A percentile compares a stretch with the other conserved stretches of the same genome.
Conservation (phyloP, 768 basidiomycete genomes). For the Pleurotus tuber-regium region DNA sequence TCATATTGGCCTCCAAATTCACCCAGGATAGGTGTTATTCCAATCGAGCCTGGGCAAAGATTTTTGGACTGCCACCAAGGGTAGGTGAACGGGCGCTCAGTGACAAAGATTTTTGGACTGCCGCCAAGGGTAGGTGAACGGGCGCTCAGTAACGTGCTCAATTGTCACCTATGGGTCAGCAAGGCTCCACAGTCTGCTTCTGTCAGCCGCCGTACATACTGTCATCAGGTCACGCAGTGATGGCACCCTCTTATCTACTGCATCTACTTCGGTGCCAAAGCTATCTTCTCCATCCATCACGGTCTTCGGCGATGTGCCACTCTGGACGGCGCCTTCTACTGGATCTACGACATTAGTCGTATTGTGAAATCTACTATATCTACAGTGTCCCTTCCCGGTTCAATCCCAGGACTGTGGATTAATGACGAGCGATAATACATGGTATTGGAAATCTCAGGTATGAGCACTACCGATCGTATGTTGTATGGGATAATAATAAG, state of each 20-base stretch:
- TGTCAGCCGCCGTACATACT: conserved; percentile 27
- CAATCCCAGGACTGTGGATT: not conserved
- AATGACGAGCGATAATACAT: not conserved
- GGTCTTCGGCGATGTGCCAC: conserved; percentile 41
- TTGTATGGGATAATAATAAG: not conserved
- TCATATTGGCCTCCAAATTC: conserved; percentile 91
- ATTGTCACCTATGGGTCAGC: conserved; percentile 93
- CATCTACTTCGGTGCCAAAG: not conserved
- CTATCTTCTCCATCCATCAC: conserved; percentile 5
- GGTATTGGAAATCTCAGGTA: conserved; percentile 5
- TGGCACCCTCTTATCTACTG: conserved; percentile 21
- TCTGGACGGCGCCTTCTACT: not conserved
- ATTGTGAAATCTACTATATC: not conserved
- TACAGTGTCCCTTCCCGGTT: not conserved
- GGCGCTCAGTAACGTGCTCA: conserved; percentile 80
- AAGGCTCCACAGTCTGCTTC: conserved; percentile 41
- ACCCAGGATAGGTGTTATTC: conserved; percentile 93
- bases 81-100: conserved; percentile 87
- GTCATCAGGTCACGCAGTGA: conserved; percentile 56
- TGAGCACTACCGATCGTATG: not conserved
- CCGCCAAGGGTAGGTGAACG: conserved; percentile 80
- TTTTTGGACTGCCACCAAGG: conserved; percentile 83
- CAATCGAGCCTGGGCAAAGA: conserved; percentile 91
- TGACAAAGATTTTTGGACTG: conserved; percentile 90
- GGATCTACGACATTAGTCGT: not conserved